These are phyloP conservation scores for Aspergillus caelatus DNA, from an alignment of 2,329 filamentous ascomycete species.

Conservation along the genomic window DNA sequence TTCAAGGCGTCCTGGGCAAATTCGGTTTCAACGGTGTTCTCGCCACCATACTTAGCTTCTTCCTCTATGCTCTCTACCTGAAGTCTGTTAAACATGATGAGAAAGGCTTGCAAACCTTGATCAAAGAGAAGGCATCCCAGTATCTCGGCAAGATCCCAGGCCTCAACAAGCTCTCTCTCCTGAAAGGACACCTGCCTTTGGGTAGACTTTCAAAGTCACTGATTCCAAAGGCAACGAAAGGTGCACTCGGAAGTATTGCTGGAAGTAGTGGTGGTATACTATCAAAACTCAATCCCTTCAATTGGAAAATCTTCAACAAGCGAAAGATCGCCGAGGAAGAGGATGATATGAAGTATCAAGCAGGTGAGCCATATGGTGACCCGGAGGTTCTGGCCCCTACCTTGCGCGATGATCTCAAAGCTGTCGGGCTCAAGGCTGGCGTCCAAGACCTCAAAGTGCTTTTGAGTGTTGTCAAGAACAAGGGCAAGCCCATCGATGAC, in stretches of 20 bases:
- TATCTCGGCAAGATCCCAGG: constrained; percentile 3
- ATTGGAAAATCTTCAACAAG: constrained; percentile 11
- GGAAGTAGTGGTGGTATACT: constrained; percentile 8
- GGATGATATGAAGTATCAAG: constrained; percentile 17
- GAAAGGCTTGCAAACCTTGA: neutral
- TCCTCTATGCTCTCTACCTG: neutral
- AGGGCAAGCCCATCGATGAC: constrained; percentile 16
- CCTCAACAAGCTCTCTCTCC: neutral
- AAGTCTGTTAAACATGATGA: neutral
- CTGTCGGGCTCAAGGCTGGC: constrained; percentile 59
- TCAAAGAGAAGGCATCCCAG: neutral
- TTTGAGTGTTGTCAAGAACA: constrained; percentile 12
- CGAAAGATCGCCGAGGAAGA: constrained; percentile 14
- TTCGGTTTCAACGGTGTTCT: neutral
- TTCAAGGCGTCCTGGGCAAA: neutral
- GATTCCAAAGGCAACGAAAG: neutral
- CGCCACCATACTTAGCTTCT: neutral
- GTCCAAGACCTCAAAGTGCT: constrained; percentile 11
- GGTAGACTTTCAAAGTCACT: neutral
- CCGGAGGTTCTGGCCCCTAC: constrained; percentile 64
- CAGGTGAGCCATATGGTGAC: constrained; percentile 12
- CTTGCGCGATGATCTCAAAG: constrained; percentile 68
- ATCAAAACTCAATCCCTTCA: constrained; percentile 11
- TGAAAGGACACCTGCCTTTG: neutral
- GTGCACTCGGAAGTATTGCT: constrained; percentile 10